Conservation (phyloP, 331 rosid species). For the Malus hybrid region DNA sequence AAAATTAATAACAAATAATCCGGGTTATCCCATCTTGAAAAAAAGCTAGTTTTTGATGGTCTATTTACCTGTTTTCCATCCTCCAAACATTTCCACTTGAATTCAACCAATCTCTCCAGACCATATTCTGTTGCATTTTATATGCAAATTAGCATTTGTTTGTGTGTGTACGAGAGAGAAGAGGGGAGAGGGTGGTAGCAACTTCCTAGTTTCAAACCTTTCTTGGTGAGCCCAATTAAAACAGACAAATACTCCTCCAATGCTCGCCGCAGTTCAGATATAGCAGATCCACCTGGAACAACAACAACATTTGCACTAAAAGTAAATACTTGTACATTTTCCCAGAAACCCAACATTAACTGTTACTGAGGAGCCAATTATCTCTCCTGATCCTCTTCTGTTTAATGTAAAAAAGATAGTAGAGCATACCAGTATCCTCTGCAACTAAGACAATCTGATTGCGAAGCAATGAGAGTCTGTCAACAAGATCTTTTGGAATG, state of each 20-base stretch:
- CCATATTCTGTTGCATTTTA: slow-evolving; percentile 40
- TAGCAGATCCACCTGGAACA: slow-evolving; percentile 70
- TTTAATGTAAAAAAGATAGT: no score
- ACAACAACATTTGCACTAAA: background rate
- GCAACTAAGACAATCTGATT: slow-evolving; percentile 78
- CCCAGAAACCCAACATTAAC: background rate
- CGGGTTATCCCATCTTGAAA: background rate
- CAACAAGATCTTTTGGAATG: slow-evolving; percentile 50
- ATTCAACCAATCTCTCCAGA: slow-evolving; percentile 57
- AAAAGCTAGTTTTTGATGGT: background rate
- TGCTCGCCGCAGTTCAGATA: slow-evolving; percentile 51
- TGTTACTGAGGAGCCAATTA: no score
- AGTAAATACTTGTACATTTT: background rate
- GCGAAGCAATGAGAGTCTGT: slow-evolving; percentile 54
- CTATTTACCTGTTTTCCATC: slow-evolving; percentile 48
- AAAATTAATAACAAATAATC: background rate
- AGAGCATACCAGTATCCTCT: slow-evolving; percentile 54
- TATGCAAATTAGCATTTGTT: slow-evolving; percentile 9
- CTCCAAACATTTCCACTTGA: slow-evolving; percentile 76
- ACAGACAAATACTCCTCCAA: slow-evolving; percentile 75
- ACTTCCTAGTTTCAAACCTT: slow-evolving; percentile 35
- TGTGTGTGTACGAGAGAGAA: background rate
- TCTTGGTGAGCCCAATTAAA: slow-evolving; percentile 68
- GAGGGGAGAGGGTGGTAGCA: background rate
- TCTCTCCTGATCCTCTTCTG: background rate